Evolutionary conservation across 352 stramenopile species (phyloP), one percentile per base, ranked within the genome.

Genomic region (Phytophthora macrochlamydospora): DNA sequence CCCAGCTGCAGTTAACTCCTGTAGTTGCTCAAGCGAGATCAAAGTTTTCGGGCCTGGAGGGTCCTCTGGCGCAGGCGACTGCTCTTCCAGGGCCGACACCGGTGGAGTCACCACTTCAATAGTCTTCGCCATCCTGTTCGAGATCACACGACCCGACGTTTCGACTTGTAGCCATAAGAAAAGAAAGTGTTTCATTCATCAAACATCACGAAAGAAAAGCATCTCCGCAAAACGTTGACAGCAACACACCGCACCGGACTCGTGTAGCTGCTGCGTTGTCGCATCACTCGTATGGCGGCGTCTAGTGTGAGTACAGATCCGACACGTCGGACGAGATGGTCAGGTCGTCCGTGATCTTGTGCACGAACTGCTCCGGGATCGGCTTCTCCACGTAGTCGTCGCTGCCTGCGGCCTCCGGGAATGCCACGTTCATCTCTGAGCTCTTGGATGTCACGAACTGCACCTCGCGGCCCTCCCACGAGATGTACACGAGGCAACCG

Each of bases 281-380:
- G 46, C 14, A n/a, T 2, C 13, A 31, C 24, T 61, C 45, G 28
- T 42, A 51, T 69, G 42, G 58, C 65, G 61, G 51, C 43, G 63
- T 59, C 60, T 78, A 95, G 63, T 94, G 82, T 66, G 80, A 83
- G 78, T 99, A 99, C 30, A 99, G 82, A 66, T 98, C 95, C 71
- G 96, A 99, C 35, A 99, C 95, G 56, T 95, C 85, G 43, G 92
- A 98, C 38, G 85, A 90, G 50, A 99, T 78, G 48, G 73, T 85
- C 49, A 94, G 79, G 53, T 97, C 78, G 29, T 73, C 71, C 67
- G 62, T 89, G 67, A 99, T 92, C 66, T 88, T 96, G 84, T 99
- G 95, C 55, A 98, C 84, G 73, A 99, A 99, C 76, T 99, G 97
- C 82, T 99, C 97, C 12, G 97, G 97, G 70, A 99, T 98, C 24